Base-by-base conservation (phyloP, 257 asterid species). In the Jacaranda mimosifolia region DNA sequence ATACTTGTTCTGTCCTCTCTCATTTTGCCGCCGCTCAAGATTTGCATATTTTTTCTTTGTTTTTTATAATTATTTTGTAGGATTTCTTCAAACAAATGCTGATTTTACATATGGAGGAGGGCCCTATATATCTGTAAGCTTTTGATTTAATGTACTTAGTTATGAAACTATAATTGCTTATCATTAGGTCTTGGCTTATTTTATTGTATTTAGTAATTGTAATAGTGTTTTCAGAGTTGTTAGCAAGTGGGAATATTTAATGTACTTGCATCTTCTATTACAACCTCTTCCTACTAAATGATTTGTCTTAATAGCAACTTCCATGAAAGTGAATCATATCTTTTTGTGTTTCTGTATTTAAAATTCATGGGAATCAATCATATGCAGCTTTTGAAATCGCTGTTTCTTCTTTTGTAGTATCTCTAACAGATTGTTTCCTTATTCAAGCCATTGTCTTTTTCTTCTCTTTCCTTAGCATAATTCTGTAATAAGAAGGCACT, bases 91-190 rank as follows among this genome's bases (percentile, higher is more conserved):
- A 68, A 48, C 42, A 55, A n/a, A 18, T 52, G 77, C 40, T 40
- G 65, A 42, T 77, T 57, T 63, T 60, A 38, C 40, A 35, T 15
- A 12, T 17, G 56, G 32, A 32, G 36, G 48, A 39, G 64, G 60
- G 52, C 19, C n/a, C 39, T n/a, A 40, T 9, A 38, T 60, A 53
- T 52, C 56, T 51, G 83, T 53, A 73, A 82, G 85, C 68, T 74
- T 68, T 77, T 49, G 36, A 58, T 77, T 46, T 36, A 68, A 55
- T 76, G 85, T 66, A 49, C 64, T 64, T 71, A 70, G 68, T n/a
- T n/a, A n/a, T n/a, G n/a, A n/a, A n/a, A n/a, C n/a, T n/a, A n/a
- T n/a, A n/a, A n/a, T n/a, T n/a, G n/a, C 32, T 26, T 26, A 26
- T 26, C 32, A 26, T 26, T 26, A 26, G 32, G 32, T 26, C 32